Percentiles rank a stretch among this genome's conserved stretches.
Evolutionary conservation across 352 stramenopile genomes (phyloP).

Genomic region (Plasmopara halstedii): DNA sequence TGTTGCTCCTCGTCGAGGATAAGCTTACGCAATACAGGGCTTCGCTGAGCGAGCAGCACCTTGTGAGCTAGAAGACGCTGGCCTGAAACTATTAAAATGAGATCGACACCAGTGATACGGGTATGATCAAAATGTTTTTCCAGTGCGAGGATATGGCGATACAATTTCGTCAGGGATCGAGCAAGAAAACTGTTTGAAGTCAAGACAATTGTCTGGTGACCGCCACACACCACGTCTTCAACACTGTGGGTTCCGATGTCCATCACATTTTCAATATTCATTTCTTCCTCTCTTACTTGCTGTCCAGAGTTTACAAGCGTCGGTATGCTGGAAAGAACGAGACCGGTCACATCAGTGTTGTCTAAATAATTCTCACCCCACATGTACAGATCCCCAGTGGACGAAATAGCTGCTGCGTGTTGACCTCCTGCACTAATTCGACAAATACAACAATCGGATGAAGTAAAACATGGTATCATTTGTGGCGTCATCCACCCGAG

Average conservation of each 20-base stretch:
- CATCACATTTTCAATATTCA: neutral
- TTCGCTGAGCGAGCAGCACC: constrained; percentile 51
- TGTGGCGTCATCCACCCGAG: constrained; percentile 41
- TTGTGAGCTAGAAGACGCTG: constrained; percentile 38
- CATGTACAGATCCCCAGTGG: constrained; percentile 85
- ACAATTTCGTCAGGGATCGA: constrained; percentile 28
- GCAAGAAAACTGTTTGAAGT: constrained; percentile 46
- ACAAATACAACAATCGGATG: constrained; percentile 24
- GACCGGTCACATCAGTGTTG: neutral
- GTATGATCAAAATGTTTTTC: neutral
- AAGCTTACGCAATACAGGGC: constrained; percentile 38
- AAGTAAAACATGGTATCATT: constrained; percentile 34
- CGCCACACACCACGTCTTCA: constrained; percentile 46
- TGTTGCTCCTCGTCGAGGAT: constrained; percentile 45
- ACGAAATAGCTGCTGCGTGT: constrained; percentile 84
- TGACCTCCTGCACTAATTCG: constrained; percentile 77
- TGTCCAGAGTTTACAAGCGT: constrained; percentile 22
- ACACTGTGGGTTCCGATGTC: constrained; percentile 27
- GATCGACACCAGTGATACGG: constrained; percentile 18
- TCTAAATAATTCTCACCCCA: constrained; percentile 44
- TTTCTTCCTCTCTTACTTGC: neutral
- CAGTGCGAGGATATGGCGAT: constrained; percentile 10
- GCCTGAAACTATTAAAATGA: constrained; percentile 43
- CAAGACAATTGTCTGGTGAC: constrained; percentile 34
- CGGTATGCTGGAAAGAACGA: constrained; percentile 13